Evolutionary conservation across 2,329 filamentous ascomycete species (phyloP).

Genomic region (Fusarium xylarioides): DNA sequence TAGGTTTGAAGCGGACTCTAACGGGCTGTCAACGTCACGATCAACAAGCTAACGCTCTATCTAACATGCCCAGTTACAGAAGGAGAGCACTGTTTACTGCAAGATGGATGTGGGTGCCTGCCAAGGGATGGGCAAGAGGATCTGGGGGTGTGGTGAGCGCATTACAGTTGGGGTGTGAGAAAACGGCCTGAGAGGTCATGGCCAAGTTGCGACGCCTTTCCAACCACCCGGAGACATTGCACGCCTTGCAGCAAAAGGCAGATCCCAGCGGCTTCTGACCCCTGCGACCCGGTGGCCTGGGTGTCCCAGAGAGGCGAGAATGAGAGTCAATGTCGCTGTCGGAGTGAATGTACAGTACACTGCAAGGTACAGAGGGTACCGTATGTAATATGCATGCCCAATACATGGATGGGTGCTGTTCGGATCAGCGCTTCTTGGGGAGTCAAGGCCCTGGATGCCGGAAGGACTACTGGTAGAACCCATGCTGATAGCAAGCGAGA

Average conservation of each 20-base stretch:
- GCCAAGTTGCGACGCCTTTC: constrained; percentile 21
- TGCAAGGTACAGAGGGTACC: constrained; percentile 7
- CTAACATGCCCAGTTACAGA: constrained; percentile 14
- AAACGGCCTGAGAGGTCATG: constrained; percentile 12
- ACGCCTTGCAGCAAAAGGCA: constrained; percentile 28
- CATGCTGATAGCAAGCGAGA: constrained; percentile 27
- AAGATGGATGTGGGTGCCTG: constrained; percentile 12
- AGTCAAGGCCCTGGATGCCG: constrained; percentile 13
- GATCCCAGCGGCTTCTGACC: constrained; percentile 32
- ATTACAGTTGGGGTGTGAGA: constrained; percentile 15
- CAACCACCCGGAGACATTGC: constrained; percentile 32
- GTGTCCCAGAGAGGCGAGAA: constrained; percentile 24
- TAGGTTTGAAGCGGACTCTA: neutral
- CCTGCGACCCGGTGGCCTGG: constrained; percentile 36
- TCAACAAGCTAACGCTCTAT: constrained; percentile 16
- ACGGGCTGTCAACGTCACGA: constrained; percentile 28
- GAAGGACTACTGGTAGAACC: constrained; percentile 12
- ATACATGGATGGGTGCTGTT: constrained; percentile 3
- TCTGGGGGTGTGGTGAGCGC: constrained; percentile 4
- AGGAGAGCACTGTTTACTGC: constrained; percentile 17
- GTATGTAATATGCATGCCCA: neutral
- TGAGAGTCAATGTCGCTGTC: constrained; percentile 4
- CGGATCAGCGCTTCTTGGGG: constrained; percentile 28
- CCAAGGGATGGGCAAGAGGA: constrained; percentile 21
- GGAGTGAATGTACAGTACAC: neutral